Evolutionary conservation across 1,284 basidiomycete species (phyloP).

Genomic region (Butyriboletus regius): DNA sequence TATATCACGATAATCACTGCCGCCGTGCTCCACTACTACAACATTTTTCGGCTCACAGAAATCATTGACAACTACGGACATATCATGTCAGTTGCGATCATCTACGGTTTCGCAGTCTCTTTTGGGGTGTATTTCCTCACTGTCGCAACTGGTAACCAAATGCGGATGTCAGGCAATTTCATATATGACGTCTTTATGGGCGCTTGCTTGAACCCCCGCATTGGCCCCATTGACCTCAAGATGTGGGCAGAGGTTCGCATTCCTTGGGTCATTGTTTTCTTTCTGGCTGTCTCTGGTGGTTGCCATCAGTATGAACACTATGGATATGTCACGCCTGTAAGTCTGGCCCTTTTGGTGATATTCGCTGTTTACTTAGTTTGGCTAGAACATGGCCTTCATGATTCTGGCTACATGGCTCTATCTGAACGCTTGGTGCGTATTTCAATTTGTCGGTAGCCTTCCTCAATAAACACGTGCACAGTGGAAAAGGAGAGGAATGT

Average conservation of each 20-base stretch:
- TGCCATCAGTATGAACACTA: slow-evolving; percentile 92
- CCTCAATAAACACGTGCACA: slow-evolving; percentile 10
- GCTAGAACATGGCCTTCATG: slow-evolving; percentile 94
- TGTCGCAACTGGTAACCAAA: slow-evolving; percentile 69
- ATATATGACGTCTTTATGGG: slow-evolving; percentile 98
- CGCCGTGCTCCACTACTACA: slow-evolving; percentile 69
- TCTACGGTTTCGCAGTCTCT: slow-evolving; percentile 79
- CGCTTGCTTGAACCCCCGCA: slow-evolving; percentile 85
- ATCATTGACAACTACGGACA: slow-evolving; percentile 96
- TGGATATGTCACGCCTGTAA: slow-evolving; percentile 84
- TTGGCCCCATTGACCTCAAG: slow-evolving; percentile 91
- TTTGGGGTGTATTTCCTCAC: slow-evolving; percentile 74
- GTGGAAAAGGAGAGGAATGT: slow-evolving; percentile 86
- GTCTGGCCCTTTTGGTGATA: slow-evolving; percentile 23
- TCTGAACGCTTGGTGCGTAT: slow-evolving; percentile 81
- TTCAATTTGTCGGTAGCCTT: neutral
- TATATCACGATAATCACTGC: slow-evolving; percentile 82
- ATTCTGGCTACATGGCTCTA: slow-evolving; percentile 92
- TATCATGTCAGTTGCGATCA: slow-evolving; percentile 93
- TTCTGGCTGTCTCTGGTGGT: slow-evolving; percentile 84
- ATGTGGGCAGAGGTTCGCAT: slow-evolving; percentile 99
- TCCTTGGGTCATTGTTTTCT: slow-evolving; percentile 94
- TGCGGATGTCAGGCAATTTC: slow-evolving; percentile 89
- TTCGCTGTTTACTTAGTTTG: neutral
- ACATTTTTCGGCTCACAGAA: slow-evolving; percentile 84